A percentile compares a stretch with the other conserved stretches of the same genome.
Conservation (phyloP, 179 eudicot genomes). For the Corrigiola litoralis region DNA sequence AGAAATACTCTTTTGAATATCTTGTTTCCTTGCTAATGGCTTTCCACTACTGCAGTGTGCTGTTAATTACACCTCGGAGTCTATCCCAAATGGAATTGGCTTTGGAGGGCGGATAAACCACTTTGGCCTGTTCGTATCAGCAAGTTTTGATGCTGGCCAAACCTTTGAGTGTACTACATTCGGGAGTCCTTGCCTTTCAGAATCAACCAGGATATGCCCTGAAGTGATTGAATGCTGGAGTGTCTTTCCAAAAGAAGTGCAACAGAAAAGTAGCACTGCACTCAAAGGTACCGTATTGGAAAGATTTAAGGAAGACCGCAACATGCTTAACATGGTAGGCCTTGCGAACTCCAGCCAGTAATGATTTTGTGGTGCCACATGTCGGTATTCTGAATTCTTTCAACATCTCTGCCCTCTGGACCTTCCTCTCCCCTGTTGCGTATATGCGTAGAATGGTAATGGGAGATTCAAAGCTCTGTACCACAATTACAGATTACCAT, state of each 20-base stretch:
- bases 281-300: conserved; percentile 70
- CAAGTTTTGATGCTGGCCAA: conserved; percentile 78
- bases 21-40: conserved; percentile 6
- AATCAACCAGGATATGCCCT: conserved; percentile 52
- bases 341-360: conserved; percentile 81
- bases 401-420: too few species aligned
- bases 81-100: conserved; percentile 89
- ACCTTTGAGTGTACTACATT: conserved; percentile 73
- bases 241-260: conserved; percentile 46
- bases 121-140: conserved; percentile 73
- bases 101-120: conserved; percentile 73
- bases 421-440: too few species aligned
- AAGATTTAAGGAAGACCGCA: conserved; percentile 85
- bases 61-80: conserved; percentile 66
- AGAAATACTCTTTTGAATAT: too few species aligned
- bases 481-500: too few species aligned
- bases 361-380: too few species aligned
- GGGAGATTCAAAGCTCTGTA: too few species aligned
- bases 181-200: conserved; percentile 73
- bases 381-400: too few species aligned
- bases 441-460: too few species aligned
- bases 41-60: conserved; percentile 54
- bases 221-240: conserved; percentile 96
- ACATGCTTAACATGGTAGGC: conserved; percentile 93
- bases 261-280: conserved; percentile 34